Evolutionary conservation across 2,329 filamentous ascomycete species (phyloP), one percentile per base, ranked within the genome.

Genomic region (Epichloe bromicola): DNA sequence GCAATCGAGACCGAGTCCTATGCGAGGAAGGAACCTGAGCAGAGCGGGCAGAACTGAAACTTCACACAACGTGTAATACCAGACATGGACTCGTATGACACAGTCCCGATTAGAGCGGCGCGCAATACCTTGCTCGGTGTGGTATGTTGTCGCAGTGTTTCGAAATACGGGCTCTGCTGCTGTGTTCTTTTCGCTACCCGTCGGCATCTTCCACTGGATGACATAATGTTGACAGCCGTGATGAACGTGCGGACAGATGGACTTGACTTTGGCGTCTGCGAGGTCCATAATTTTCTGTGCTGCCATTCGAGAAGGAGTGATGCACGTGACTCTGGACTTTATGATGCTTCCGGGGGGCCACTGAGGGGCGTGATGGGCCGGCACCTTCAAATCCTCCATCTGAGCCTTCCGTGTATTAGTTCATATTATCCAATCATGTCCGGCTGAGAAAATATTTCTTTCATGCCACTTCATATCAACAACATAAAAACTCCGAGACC

Each of bases 1-100:
- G 88, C 86, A 51, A 83, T 91, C 59, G 88, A 93, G 72, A 85
- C 76, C 62, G 75, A 72, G 45, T 78, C 75, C 26, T 86, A 49
- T 38, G 55, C 73, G 41, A 75, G 67, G 58, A 75, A 67, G 58
- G 70, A 73, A 48, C 44, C 47, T 30, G 52, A 48, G 43, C 42
- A 48, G 36, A 46, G 42, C 36, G 46, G 45, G 30, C 49, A 48
- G 14, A 46, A 26, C 45, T 50, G 34, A 49, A 26, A n/a, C 4
- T 39, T 20, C 7, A 12, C 46, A 41, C 26, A n/a, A 50, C 15
- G 20, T 20, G 23, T 15, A 33, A n/a, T 26, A 20, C 33, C 36
- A 20, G 8, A 48, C 7, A 36, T 49, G 11, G 19, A 30, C n/a
- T 34, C 43, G 19, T 40, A 20, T 42, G 40, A 20, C 30, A 36